Evolutionary conservation across 805 yeast genomes (phyloP), one percentile per base, ranked within the genome.

Genomic region (Pichia gijzeniarum): DNA sequence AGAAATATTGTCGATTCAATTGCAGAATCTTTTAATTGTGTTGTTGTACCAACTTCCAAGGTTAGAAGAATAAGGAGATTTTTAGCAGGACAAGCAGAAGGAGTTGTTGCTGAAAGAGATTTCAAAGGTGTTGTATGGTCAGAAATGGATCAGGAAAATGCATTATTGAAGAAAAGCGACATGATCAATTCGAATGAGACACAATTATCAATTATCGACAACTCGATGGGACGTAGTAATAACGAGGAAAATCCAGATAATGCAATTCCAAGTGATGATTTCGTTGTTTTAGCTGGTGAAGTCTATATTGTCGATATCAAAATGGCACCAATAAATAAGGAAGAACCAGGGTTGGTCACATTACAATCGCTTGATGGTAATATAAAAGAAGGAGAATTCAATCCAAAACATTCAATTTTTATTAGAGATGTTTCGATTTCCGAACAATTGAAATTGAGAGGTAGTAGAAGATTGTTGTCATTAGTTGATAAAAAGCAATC

Each of bases 41-140:
- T 73, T 47, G 88, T 93, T 44, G 88, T 86, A 32, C 98, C 98
- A 27, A 95, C 96, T 0, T 86, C 96, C 19, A 82, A 87, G 62
- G 85, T 93, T 36, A 83, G 99, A 69, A 78, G 96, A 64, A 75
- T 90, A 47, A 79, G 96, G 71, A 79, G 98, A 61, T 93, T 91
- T 58, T 77, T 93, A 60, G 95, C 95, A 34, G 99, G 99, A 44
- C 99, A 93, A 71, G 82, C 90, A 48, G 95, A 88, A 60, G 93
- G 89, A 61, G 71, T 89, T 45, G 93, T 89, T 52, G 91, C 90
- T 33, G 99, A 91, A 69, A 77, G 81, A 60, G 96, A 87, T 53
- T 86, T 85, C 68, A 90, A 91, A 66, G 96, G 96, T 60, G 95
- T 90, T 44, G 84, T 76, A 22, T 85, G 95, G 95, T 75, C 83